A percentile compares a stretch with the other conserved stretches of the same genome.
Conservation (phyloP, 495 filamentous ascomycete genomes). For the Penicillium steckii region DNA sequence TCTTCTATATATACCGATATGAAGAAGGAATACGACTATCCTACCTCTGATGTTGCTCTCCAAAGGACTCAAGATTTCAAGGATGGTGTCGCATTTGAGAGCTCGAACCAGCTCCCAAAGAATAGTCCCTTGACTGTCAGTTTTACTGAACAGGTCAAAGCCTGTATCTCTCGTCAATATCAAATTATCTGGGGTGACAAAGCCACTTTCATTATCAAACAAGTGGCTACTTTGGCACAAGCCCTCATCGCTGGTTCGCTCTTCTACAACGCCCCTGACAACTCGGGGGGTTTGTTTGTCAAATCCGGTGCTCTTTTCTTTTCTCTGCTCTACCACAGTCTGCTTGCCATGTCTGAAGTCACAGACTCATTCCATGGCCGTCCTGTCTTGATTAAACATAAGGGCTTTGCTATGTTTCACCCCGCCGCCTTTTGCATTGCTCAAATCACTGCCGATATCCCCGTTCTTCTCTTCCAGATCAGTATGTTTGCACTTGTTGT, state of each 20-base stretch:
- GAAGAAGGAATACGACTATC: conserved; percentile 51
- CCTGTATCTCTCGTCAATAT: conserved; percentile 53
- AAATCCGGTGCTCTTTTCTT: conserved; percentile 67
- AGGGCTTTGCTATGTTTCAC: conserved; percentile 71
- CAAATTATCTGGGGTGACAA: conserved; percentile 62
- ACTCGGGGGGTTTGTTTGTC: conserved; percentile 47
- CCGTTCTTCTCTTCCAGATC: conserved; percentile 63
- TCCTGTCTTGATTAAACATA: conserved; percentile 74
- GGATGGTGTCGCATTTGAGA: conserved; percentile 43
- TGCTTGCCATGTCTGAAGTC: conserved; percentile 70
- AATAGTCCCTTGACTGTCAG: conserved; percentile 56
- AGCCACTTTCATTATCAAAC: conserved; percentile 59
- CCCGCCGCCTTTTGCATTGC: conserved; percentile 72
- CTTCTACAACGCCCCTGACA: conserved; percentile 39
- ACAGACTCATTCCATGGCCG: conserved; percentile 66
- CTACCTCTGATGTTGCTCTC: conserved; percentile 39
- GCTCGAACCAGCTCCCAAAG: conserved; percentile 34
- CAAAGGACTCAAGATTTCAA: conserved; percentile 49
- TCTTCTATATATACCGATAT: conserved; percentile 34
- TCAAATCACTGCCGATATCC: conserved; percentile 67
- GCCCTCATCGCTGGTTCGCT: conserved; percentile 43
- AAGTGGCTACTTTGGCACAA: conserved; percentile 41
- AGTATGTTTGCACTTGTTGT: conserved; percentile 65
- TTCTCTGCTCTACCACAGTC: conserved; percentile 68
- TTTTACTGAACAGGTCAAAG: conserved; percentile 56